Evolutionary conservation across 768 basidiomycete species (phyloP).

Genomic region (Cyclocybe aegerita): DNA sequence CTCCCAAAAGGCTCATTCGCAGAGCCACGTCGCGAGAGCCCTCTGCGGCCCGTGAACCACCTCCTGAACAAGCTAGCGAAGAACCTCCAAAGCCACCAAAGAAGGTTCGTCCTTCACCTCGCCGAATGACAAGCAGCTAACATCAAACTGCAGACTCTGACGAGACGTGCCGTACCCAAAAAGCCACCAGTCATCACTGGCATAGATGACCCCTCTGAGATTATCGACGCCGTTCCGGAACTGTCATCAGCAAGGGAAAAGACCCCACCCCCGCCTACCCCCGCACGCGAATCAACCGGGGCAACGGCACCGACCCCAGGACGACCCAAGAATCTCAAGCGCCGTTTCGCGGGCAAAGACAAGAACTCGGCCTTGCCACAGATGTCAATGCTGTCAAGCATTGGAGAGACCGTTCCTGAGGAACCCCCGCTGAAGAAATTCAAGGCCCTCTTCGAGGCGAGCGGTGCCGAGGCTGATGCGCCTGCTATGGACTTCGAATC

Average conservation of each 20-base stretch:
- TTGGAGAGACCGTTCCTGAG: conserved; percentile 34
- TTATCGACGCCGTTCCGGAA: conserved; percentile 32
- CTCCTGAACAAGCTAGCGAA: conserved; percentile 11
- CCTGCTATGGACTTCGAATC: conserved; percentile 20
- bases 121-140: neutral
- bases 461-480: conserved; percentile 40
- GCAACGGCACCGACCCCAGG: conserved; percentile 36
- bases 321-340: conserved; percentile 49
- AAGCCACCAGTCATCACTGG: conserved; percentile 37
- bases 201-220: conserved; percentile 42
- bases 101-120: conserved; percentile 23
- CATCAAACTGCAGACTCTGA: conserved; percentile 34
- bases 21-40: conserved; percentile 41
- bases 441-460: conserved; percentile 69
- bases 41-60: conserved; percentile 8
- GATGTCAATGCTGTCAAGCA: conserved; percentile 11
- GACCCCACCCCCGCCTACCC: conserved; percentile 16
- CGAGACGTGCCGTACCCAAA: conserved; percentile 39
- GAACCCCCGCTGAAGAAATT: conserved; percentile 71
- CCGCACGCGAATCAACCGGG: conserved; percentile 21
- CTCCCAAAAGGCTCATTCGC: conserved; percentile 29
- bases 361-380: conserved; percentile 7
- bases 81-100: conserved; percentile 24
- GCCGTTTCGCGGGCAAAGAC: conserved; percentile 42
- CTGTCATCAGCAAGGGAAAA: conserved; percentile 2